These are phyloP conservation scores for Pythium aquatile DNA, from an alignment of 352 stramenopile species.

Conservation along the genomic window DNA sequence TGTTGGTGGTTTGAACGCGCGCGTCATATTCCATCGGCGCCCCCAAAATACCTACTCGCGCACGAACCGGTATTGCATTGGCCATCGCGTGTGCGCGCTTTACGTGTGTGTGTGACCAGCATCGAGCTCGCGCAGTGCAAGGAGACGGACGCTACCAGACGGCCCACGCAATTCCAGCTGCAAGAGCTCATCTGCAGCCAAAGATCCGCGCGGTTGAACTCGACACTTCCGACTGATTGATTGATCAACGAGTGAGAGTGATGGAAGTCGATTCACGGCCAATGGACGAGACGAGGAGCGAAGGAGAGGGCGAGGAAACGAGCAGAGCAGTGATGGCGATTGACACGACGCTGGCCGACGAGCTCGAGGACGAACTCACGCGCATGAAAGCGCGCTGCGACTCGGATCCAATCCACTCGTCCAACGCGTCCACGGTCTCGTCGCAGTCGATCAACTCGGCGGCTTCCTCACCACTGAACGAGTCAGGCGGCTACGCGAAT, in stretches of 20 bases:
- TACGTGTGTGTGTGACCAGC: background rate
- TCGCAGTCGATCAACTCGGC: slow-evolving; percentile 24
- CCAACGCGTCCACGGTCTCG: slow-evolving; percentile 26
- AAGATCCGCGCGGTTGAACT: background rate
- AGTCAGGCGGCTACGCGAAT: slow-evolving; percentile 2
- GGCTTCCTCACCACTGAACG: slow-evolving; percentile 31
- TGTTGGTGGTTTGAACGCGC: slow-evolving; percentile 5
- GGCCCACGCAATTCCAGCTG: background rate
- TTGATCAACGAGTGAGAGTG: background rate
- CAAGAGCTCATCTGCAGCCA: background rate
- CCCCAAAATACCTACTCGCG: slow-evolving; percentile 2
- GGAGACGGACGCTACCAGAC: background rate
- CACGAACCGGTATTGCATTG: slow-evolving; percentile 1
- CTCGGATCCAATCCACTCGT: slow-evolving; percentile 27
- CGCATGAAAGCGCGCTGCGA: slow-evolving; percentile 34
- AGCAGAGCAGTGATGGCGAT: slow-evolving; percentile 7
- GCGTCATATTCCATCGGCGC: slow-evolving; percentile 3
- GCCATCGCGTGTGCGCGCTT: background rate
- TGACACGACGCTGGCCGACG: slow-evolving; percentile 18
- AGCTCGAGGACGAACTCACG: slow-evolving; percentile 25
- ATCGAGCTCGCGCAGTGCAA: background rate
- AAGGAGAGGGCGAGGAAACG: background rate
- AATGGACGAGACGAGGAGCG: background rate
- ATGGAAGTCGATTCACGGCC: background rate
- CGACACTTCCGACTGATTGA: background rate